Percentiles rank a stretch among this genome's conserved stretches.
Evolutionary conservation across 257 asterid species (phyloP).

Genomic region (Solanum sejunctum): DNA sequence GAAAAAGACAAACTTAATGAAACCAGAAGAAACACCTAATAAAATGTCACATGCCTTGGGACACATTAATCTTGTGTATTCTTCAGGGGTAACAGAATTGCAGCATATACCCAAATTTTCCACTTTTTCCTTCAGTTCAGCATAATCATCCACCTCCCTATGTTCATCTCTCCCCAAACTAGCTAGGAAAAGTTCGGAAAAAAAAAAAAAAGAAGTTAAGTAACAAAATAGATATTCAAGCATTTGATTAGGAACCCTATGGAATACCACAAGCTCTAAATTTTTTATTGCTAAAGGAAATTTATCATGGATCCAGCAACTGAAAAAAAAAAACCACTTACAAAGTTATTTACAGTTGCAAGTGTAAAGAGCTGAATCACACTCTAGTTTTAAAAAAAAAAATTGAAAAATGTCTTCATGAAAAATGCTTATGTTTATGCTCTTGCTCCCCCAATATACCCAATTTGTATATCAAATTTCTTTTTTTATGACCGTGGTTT

Average conservation of each 20-base stretch:
- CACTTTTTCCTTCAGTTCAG: constrained; percentile 22
- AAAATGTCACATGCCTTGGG: constrained; percentile 36
- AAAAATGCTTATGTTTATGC: background rate
- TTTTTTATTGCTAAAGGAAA: background rate
- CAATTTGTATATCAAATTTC: background rate
- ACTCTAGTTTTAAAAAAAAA: background rate
- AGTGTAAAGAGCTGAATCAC: background rate
- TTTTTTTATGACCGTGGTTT: background rate
- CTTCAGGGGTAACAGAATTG: constrained; percentile 44
- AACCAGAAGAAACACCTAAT: background rate
- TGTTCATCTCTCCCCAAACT: constrained; percentile 3
- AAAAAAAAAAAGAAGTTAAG: background rate
- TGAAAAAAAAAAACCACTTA: background rate
- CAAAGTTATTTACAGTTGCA: background rate
- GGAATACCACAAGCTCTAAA: background rate
- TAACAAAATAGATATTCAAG: background rate
- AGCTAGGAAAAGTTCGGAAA: constrained; percentile 1
- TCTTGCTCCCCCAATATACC: background rate
- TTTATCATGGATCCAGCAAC: background rate
- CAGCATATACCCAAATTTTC: constrained; percentile 23
- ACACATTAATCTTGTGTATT: constrained; percentile 40
- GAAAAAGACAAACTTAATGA: background rate
- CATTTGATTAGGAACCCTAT: background rate
- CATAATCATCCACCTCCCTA: constrained; percentile 20
- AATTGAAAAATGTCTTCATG: background rate